Evolutionary conservation across 2,329 filamentous ascomycete species (phyloP), one percentile per base, ranked within the genome.

Genomic region (Monosporascus sp.): DNA sequence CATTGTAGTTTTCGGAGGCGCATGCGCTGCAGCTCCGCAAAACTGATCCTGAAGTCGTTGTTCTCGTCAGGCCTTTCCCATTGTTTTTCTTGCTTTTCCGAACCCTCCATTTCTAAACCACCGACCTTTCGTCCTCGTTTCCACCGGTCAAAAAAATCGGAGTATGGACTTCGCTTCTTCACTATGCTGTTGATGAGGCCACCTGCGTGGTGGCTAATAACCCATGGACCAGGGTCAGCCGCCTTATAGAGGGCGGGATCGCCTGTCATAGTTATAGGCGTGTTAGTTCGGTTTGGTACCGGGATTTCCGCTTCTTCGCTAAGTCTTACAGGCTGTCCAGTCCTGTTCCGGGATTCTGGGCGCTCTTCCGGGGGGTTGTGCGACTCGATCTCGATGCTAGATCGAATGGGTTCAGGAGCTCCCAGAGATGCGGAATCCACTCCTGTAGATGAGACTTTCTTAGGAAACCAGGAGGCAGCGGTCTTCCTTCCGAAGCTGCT

Each of bases 1-100:
- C 41, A 54, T 25, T 57, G 56, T 3, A 60, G 48, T 38, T 57
- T 55, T 15, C 54, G 52, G 8, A 60, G 43, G 7, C 43, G 38
- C 50, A 60, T 52, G 15, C 58, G 48, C 49, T 60, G 56, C 14
- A 60, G 18, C 22, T 58, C 58, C 1, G 54, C 51, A 46, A 60
- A 50, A 35, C 35, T 38, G 36, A 38, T 38, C 36, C 9, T 38
- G 9, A 38, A 38, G 36, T 38, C 36, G 17, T 38, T 38, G 17
- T 38, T 38, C 36, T 38, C 36, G 36, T 38, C 11, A 38, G 36
- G 36, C 36, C 17, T 38, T 14, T 14, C 36, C 17, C 11, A 38
- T n/a, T n/a, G 36, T 5, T 11, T 14, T 38, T 14, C 17, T n/a
- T 5, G 9, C 9, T 38, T 38, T n/a, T n/a, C 17, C 3, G 11